A percentile compares a stretch with the other conserved stretches of the same genome.
These are phyloP conservation scores for Hymenoscyphus scutula DNA, from an alignment of 2,329 filamentous ascomycete species.

Conservation along the genomic window DNA sequence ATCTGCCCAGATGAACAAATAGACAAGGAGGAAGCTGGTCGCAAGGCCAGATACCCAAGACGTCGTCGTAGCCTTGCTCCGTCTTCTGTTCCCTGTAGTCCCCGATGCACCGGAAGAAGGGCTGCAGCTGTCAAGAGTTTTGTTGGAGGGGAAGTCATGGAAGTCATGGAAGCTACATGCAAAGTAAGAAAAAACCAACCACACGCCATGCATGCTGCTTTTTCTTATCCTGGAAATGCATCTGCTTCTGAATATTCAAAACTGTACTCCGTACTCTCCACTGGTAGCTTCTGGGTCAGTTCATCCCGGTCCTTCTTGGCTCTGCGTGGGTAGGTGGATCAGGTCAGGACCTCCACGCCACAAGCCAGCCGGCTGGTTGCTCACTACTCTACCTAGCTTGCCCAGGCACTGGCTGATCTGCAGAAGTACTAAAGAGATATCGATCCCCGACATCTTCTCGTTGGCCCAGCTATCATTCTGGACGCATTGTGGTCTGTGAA, in stretches of 20 bases:
- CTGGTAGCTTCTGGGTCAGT: neutral
- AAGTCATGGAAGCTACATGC: too few relatives aligned
- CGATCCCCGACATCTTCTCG: slow-evolving; percentile 20
- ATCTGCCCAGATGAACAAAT: slow-evolving; percentile 14
- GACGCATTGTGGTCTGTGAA: slow-evolving; percentile 5
- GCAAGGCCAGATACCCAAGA: neutral
- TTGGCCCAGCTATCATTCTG: slow-evolving; percentile 8
- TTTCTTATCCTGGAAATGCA: neutral
- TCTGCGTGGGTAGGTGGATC: slow-evolving; percentile 13
- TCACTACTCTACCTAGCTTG: neutral
- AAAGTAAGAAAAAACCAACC: too few relatives aligned
- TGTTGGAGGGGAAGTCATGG: too few relatives aligned
- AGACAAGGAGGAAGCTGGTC: neutral
- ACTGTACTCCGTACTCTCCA: too few relatives aligned
- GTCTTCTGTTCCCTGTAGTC: too few relatives aligned
- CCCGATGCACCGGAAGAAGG: too few relatives aligned
- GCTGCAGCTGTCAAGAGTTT: too few relatives aligned
- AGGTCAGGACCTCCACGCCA: slow-evolving; percentile 10
- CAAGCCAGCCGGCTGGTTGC: neutral
- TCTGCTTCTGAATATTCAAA: neutral
- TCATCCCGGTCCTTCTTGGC: slow-evolving; percentile 1
- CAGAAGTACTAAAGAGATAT: slow-evolving; percentile 18
- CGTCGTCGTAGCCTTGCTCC: neutral
- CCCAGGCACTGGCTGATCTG: slow-evolving; percentile 2
- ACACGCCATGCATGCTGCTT: neutral